A percentile compares a stretch with the other conserved stretches of the same genome.
Evolutionary conservation across 2,329 filamentous ascomycete genomes (phyloP).

Genomic region (Albophoma yamanashiensis): DNA sequence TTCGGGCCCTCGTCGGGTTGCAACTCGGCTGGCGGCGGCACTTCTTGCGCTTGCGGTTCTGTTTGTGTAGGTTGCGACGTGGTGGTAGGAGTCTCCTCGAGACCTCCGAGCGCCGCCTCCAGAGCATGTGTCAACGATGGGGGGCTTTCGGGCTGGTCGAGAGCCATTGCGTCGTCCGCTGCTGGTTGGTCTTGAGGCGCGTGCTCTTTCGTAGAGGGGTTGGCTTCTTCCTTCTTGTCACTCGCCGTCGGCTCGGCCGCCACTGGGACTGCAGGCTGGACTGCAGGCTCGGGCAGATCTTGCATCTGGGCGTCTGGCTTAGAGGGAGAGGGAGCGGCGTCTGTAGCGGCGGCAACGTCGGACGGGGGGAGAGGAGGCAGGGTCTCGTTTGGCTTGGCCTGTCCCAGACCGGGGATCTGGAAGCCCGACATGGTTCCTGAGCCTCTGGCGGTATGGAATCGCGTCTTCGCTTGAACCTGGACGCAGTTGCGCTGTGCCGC

Average conservation of each 20-base stretch:
- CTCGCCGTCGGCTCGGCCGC: not conserved
- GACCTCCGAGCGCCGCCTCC: conserved; percentile 31
- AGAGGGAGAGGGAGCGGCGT: conserved; percentile 13
- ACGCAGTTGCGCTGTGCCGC: not conserved
- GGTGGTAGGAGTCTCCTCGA: conserved; percentile 11
- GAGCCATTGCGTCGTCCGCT: conserved; percentile 21
- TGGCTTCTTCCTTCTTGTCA: not conserved
- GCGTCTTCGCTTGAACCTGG: not conserved
- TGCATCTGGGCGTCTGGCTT: conserved; percentile 5
- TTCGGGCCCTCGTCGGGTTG: conserved; percentile 30
- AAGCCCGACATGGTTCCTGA: conserved; percentile 25
- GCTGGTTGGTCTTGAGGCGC: not conserved
- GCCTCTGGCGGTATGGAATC: not conserved
- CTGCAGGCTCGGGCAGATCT: conserved; percentile 1
- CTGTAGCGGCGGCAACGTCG: conserved; percentile 17
- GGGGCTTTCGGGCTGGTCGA: conserved; percentile 24
- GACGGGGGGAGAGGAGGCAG: conserved; percentile 24
- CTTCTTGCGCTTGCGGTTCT: conserved; percentile 2
- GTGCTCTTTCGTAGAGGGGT: not conserved
- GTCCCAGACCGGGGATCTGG: conserved; percentile 31
- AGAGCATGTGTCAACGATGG: conserved; percentile 30
- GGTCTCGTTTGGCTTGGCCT: conserved; percentile 30
- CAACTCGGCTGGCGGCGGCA: conserved; percentile 9
- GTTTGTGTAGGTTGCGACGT: conserved; percentile 2
- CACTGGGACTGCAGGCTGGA: not conserved